Evolutionary conservation across 108 stramenopile species (phyloP), one percentile per base, ranked within the genome.

Genomic region (Nitzschia putrida): DNA sequence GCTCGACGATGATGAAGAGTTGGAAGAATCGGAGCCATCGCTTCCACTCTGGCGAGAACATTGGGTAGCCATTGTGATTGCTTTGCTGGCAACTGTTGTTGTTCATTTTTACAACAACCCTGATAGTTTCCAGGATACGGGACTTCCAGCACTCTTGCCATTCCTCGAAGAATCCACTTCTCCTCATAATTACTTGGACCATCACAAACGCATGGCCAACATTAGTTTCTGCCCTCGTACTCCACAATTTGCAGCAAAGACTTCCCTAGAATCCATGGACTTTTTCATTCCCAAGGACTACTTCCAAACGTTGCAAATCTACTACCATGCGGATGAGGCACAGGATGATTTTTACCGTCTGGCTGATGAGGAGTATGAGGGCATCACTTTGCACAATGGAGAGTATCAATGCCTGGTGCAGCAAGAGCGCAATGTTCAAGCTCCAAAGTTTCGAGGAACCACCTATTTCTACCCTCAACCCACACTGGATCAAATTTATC

Each of bases 11-110:
- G 71, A 73, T 6, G 54, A 66, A 25, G 25, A 57, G n/a, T 65
- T 24, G 37, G 24, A 58, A 29, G 61, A 79, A 24, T 8, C 21
- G 3, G 57, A 68, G 34, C 37, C 54, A 12, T 38, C 61, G 26
- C 41, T 34, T 7, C 55, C 69, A 14, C 74, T 81, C 42, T 72
- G 84, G 73, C 78, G 69, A 47, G 85, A 89, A 65, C 90, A 92
- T 61, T 40, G 72, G 11, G 18, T 82, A 14, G 90, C 90, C 10
- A 58, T 87, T 53, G 7, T 85, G 1, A 53, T 91, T n/a, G 85
- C 90, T 52, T 54, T 92, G 21, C 5, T 84, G 13, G 85, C 87
- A 0, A 72, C 84, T 7, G 26, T 82, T 23, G 53, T 56, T 5
- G 63, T 57, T 16, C 85, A 86, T 66, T 61, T 57, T 0, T 68